Conservation (phyloP, 2,329 filamentous ascomycete species). For the Beauveria pseudobassiana region DNA sequence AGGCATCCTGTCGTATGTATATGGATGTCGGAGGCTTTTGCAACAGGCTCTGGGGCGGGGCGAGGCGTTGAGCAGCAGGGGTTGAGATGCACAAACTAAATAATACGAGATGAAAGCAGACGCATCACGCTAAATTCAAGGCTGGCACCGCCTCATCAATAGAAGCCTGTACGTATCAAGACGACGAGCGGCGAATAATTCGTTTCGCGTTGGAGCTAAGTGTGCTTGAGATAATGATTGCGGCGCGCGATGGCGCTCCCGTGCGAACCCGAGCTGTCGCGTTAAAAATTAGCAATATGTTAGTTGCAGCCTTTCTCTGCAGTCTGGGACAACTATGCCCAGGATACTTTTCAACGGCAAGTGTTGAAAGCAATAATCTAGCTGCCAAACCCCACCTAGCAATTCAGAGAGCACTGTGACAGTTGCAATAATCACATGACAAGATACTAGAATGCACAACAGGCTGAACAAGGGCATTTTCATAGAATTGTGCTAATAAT, state of each 20-base stretch:
- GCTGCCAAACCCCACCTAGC: too few species aligned
- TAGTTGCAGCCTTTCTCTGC: too few species aligned
- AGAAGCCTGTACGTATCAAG: too few species aligned
- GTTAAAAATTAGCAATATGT: too few species aligned
- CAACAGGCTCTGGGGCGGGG: not conserved
- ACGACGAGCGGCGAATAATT: not conserved
- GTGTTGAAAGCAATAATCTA: too few species aligned
- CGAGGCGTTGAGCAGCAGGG: not conserved
- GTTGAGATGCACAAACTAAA: not conserved
- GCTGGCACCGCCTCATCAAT: not conserved
- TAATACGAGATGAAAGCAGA: not conserved
- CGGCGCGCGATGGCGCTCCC: too few species aligned
- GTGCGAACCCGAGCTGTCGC: not conserved
- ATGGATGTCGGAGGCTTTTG: not conserved
- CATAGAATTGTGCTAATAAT: conserved; percentile 1
- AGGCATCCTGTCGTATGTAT: not conserved
- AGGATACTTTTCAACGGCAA: too few species aligned
- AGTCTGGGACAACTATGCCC: too few species aligned
- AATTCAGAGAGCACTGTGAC: not conserved
- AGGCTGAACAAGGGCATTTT: not conserved
- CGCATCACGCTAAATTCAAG: not conserved
- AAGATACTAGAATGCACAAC: not conserved
- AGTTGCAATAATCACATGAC: not conserved
- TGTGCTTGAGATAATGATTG: not conserved
- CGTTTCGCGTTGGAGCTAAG: not conserved